These are phyloP conservation scores for Aspergillus indologenus DNA, from an alignment of 495 filamentous ascomycete genomes.

Conservation along the genomic window DNA sequence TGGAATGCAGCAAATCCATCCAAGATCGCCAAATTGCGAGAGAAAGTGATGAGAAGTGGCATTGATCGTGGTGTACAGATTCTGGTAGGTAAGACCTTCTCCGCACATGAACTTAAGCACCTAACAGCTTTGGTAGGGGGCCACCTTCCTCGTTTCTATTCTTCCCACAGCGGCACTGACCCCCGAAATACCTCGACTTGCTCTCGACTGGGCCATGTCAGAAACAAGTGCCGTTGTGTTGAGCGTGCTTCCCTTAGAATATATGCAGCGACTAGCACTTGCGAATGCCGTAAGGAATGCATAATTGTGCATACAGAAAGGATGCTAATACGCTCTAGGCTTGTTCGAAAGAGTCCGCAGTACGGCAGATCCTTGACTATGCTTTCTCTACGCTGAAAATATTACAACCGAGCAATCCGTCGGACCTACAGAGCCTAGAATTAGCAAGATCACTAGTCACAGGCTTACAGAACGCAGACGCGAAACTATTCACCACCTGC, in stretches of 20 bases:
- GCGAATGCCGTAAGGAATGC: conserved; percentile 29
- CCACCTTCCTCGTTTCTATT: conserved; percentile 36
- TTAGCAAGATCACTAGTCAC: conserved; percentile 26
- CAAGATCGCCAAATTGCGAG: conserved; percentile 50
- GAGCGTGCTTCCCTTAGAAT: conserved; percentile 20
- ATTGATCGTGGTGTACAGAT: conserved; percentile 42
- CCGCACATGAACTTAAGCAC: not conserved
- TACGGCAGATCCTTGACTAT: conserved; percentile 25
- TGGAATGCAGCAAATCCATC: conserved; percentile 45
- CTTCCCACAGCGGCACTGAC: conserved; percentile 24
- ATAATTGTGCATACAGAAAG: too few relatives aligned
- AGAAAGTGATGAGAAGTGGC: conserved; percentile 43
- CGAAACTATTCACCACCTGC: conserved; percentile 8
- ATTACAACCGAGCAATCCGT: not conserved
- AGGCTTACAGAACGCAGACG: conserved; percentile 21
- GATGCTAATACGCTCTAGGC: conserved; percentile 17
- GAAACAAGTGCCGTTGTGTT: conserved; percentile 24
- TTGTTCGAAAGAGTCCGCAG: conserved; percentile 22
- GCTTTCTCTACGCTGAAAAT: conserved; percentile 23
- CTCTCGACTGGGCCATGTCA: conserved; percentile 29
- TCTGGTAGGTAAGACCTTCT: conserved; percentile 30
- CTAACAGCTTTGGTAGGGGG: conserved; percentile 31
- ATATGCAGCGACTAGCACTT: conserved; percentile 25
- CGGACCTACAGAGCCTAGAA: conserved; percentile 20
- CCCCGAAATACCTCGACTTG: conserved; percentile 23